Base-by-base conservation (phyloP, 441 rosid genomes). In the Capsella rubella region DNA sequence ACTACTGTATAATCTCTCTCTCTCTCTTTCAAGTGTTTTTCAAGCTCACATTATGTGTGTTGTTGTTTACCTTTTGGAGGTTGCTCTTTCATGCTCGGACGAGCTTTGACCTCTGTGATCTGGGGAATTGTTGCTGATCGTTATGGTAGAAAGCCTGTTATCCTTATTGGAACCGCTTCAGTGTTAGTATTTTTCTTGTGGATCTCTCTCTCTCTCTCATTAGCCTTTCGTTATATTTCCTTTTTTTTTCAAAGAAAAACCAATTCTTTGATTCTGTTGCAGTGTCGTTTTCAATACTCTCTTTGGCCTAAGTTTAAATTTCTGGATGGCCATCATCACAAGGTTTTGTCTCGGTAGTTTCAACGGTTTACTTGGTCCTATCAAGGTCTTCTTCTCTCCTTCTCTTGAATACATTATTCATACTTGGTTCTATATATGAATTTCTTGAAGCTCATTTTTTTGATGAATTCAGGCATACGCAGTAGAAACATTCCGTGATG, bases 81-180 rank as follows among this genome's bases (percentile, higher is more conserved):
- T 47, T 86, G 91, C 60, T 73, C 99, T 28, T 95, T 78, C 67
- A 90, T 92, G 99, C 78, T 95, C 28, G 99, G 98, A 1, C 81
- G 98, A 86, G 90, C 92, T 32, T 79, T 85, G 68, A 92, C 99
- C 25, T 95, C 99, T 29, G 86, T 88, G n/a, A 4, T 84, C 3
- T 95, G 99, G 96, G 99, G 98, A 71, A 7, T 92, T 7, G 66
- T 95, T 31, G 89, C 98, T 11, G 99, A 92, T 81, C 92, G 90
- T 54, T 85, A 85, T 65, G 99, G 99, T 68, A 86, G 97, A 83
- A 92, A 89, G 67, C 99, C 99, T 34, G 90, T 90, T 1, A 89
- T 90, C 27, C 74, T 92, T 52, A 70, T 89, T 0, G 97, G 97
- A 53, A 86, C 81, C 3, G 29, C 67, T 6, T 3, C 96, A 71